Evolutionary conservation across 2,329 filamentous ascomycete genomes (phyloP).

Genomic region (Ceratocystis lukuohia): DNA sequence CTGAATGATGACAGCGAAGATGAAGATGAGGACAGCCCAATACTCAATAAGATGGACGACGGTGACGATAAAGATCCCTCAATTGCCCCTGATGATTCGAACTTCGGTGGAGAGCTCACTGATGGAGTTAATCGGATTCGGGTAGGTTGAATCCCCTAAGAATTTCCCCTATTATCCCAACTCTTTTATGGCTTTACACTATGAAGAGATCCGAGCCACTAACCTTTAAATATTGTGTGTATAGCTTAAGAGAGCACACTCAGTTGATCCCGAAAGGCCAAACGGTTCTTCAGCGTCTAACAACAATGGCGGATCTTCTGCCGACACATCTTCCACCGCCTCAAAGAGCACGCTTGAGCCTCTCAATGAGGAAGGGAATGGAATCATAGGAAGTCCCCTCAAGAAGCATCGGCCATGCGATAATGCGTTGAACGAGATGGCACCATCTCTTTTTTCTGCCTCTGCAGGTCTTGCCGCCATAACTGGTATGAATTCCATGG

Average conservation of each 20-base stretch:
- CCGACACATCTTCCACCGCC: constrained; percentile 11
- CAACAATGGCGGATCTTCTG: constrained; percentile 21
- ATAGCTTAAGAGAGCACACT: constrained; percentile 70
- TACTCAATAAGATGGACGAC: constrained; percentile 52
- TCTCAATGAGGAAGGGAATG: constrained; percentile 19
- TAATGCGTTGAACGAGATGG: constrained; percentile 16
- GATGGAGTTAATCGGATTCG: constrained; percentile 73
- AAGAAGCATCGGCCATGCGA: constrained; percentile 58
- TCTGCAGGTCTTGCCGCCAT: constrained; percentile 18
- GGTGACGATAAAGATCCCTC: constrained; percentile 46
- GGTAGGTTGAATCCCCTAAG: constrained; percentile 35
- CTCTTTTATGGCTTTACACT: background rate
- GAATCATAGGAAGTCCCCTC: constrained; percentile 50
- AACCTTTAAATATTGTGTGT: background rate
- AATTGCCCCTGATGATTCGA: constrained; percentile 56
- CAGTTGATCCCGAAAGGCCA: constrained; percentile 46
- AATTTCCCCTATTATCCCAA: background rate
- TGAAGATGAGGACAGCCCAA: constrained; percentile 52
- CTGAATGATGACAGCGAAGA: constrained; percentile 64
- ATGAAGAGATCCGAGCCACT: background rate
- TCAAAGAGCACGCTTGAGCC: constrained; percentile 17
- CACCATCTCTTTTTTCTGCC: constrained; percentile 17
- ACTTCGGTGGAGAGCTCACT: constrained; percentile 59
- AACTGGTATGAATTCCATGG: constrained; percentile 16
- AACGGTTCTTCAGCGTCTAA: constrained; percentile 32